Conservation (phyloP, 192 early-diverging fungal genomes). For the Umbelopsis vinacea region DNA sequence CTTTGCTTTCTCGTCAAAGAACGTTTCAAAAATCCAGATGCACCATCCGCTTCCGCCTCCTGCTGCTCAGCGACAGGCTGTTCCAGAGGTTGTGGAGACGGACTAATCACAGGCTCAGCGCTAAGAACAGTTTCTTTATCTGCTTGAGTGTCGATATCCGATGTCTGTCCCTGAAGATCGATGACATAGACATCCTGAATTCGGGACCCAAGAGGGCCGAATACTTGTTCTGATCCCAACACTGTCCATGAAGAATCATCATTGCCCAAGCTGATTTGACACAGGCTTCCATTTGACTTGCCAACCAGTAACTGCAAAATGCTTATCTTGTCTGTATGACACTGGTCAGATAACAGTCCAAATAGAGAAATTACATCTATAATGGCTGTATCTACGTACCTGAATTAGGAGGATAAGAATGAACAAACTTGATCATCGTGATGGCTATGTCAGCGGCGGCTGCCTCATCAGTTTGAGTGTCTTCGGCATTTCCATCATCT, state of each 20-base stretch:
- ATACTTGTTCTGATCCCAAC: background rate
- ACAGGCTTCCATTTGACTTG: background rate
- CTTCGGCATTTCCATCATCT: background rate
- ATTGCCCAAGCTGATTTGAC: background rate
- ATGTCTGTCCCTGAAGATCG: conserved; percentile 20
- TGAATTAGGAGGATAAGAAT: conserved; percentile 14
- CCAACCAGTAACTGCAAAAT: background rate
- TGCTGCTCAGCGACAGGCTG: background rate
- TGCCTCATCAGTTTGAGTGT: background rate
- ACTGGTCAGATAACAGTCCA: background rate
- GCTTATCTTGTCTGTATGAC: background rate
- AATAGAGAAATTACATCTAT: background rate
- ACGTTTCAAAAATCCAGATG: background rate
- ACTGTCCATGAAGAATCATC: background rate
- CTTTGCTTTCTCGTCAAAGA: conserved; percentile 8
- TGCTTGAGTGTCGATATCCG: background rate
- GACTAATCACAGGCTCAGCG: background rate
- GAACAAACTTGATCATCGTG: background rate
- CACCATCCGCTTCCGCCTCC: background rate
- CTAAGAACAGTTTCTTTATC: no score
- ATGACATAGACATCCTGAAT: conserved; percentile 21
- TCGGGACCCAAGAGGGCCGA: background rate
- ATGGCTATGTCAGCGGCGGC: background rate
- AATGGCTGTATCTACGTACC: background rate
- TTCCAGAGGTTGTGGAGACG: background rate